Evolutionary conservation across 2,329 filamentous ascomycete genomes (phyloP), one percentile per base, ranked within the genome.

Genomic region (Fusarium nelsonii): DNA sequence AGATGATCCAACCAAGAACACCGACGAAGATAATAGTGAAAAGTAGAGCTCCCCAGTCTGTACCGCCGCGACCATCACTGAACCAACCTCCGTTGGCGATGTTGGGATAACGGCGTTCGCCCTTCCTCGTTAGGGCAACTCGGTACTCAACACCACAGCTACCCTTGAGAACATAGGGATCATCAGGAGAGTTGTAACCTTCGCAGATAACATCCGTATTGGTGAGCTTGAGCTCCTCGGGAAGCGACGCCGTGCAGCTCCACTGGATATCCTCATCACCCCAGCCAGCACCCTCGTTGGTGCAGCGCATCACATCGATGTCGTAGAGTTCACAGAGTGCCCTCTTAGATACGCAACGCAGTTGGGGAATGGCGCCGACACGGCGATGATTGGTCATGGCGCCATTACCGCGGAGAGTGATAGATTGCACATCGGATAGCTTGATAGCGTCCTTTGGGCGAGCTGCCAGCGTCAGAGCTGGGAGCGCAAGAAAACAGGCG

Each of bases 111-210:
- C 85, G 88, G 72, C 86, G 80, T 80, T 94, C 89, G 4, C 96
- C 96, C 65, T 85, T 83, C 12, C 91, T 88, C 1, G 94, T 98
- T 53, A 98, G 82, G 1, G 91, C 79, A 8, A 98, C 80, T 15
- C 91, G 85, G 79, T 98, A 98, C 80, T 97, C 93, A 26, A 97
- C 94, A 15, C 92, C 96, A 80, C 95, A 98, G 78, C 92, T 96
- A 23, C 96, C 96, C 75, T 92, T 94, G 55, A 98, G 82, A n/a
- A 98, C 87, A 78, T 93, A 97, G 0, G 89, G 88, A 78, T 98
- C 96, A 46, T 95, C 88, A 1, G 90, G 81, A 15, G 83, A 84
- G 60, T 87, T 83, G 81, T 97, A 98, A 12, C 96, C 95, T 77
- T 99, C 95, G 79, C 96, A 99, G 12, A 94, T 84, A 57, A 98